Evolutionary conservation across 2,329 filamentous ascomycete species (phyloP), one percentile per base, ranked within the genome.

Genomic region (Pyrenophora graminea): DNA sequence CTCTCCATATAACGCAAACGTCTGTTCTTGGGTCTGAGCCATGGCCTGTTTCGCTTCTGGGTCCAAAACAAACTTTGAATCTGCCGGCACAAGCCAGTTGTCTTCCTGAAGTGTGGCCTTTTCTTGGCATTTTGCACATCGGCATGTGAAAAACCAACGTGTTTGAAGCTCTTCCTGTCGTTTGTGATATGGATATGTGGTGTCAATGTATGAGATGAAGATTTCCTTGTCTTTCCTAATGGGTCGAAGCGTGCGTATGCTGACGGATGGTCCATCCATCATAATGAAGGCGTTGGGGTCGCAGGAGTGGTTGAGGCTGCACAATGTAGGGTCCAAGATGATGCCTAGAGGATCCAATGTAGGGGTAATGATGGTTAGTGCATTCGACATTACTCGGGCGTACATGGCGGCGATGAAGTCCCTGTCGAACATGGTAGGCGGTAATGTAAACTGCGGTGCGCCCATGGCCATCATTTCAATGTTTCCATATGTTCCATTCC

Each of bases 301-400:
- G 63, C 85, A 87, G 37, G 82, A 85, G 64, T 88, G 85, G 55
- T 87, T 87, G 37, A 84, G 75, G 13, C 79, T 70, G 23, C 80
- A 76, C 2, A 81, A 74, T 15, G 77, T 73, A 0, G 83, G 81
- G 53, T 86, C 81, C 13, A 86, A 64, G 31, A 79, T 80, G n/a
- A 85, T 71, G 2, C 85, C 85, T 18, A 87, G 70, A 1, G 81
- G 79, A 57, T 85, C 83, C 40, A 81, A 78, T 13, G 79, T 75
- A 4, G 79, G 76, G 2, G 77, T 82, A 15, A 81, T 80, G 3
- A 87, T 71, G 6, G 83, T 84, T 50, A 85, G 74, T 2, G 80
- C 79, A 59, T 87, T 87, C 40, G 82, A 73, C 27, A 84, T 76
- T 25, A 63, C 81, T 63, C 74, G 77, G 7, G 76, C 77, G 46